Base-by-base conservation (phyloP, 2,329 filamentous ascomycete species). In the Penicillium sp. region DNA sequence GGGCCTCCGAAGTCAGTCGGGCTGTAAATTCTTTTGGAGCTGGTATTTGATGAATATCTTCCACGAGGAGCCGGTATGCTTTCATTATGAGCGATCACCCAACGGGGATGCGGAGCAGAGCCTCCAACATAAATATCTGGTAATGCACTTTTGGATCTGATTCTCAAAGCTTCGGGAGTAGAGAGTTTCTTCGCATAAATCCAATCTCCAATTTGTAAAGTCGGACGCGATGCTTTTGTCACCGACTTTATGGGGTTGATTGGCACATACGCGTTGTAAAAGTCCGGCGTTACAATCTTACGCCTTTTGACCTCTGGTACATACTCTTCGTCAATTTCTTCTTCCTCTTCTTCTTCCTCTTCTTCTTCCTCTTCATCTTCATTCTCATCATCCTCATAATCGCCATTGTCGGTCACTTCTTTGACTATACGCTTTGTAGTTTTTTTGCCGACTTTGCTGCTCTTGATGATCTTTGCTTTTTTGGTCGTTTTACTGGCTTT, bases 341-440 rank as follows among this genome's bases (percentile, higher is more conserved):
- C 46, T n/a, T n/a, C n/a, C n/a, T n/a, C n/a, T n/a, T n/a, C n/a
- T n/a, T n/a, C 23, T 23, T 23, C 23, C 3, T 54, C 47, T 8
- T 57, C 51, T 7, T 55, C 44, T n/a, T 52, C 55, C 30, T 51
- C 43, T 18, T 48, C 45, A 14, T 56, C 53, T 14, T 13, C 13
- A 4, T 35, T 11, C 32, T 13, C 13, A 11, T n/a, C 32, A 4
- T 13, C 13, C 3, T 14, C 32, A 5, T 4, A 30, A 7, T 4
- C 29, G 5, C 5, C 23, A 23, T 23, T 23, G 23, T 3, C 23
- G 23, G 23, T 5, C 23, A 23, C 23, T 23, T 23, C 5, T 5
- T 3, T 23, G 5, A 23, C 23, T 23, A 3, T 23, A 23, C 23
- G 23, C 23, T 23, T 23, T 23, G 23, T 5, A 5, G 23, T 23